A percentile compares a stretch with the other conserved stretches of the same genome.
Conservation (phyloP, 768 basidiomycete species). For the Auriscalpium vulgare region DNA sequence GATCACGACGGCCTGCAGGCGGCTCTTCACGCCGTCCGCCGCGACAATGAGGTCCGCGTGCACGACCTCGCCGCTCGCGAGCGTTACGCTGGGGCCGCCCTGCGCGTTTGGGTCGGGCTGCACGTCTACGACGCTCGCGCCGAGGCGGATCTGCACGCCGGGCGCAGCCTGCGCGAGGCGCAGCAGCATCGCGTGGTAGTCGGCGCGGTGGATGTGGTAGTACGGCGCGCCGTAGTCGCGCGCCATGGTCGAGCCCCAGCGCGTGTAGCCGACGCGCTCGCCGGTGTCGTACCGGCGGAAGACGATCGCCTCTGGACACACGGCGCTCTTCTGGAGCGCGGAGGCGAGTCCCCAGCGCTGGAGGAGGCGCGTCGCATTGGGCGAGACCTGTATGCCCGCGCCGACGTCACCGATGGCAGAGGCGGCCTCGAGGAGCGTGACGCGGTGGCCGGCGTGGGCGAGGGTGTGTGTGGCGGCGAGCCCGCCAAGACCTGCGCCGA, state of each 20-base stretch:
- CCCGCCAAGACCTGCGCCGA: slow-evolving; percentile 35
- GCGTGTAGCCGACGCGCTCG: slow-evolving; percentile 29
- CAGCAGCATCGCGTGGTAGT: slow-evolving; percentile 32
- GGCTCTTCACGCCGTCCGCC: slow-evolving; percentile 40
- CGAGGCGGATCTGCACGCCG: slow-evolving; percentile 25
- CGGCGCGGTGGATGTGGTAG: slow-evolving; percentile 36
- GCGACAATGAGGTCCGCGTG: slow-evolving; percentile 30
- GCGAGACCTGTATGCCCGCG: slow-evolving; percentile 35
- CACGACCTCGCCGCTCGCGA: slow-evolving; percentile 28
- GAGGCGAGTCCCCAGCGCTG: slow-evolving; percentile 30
- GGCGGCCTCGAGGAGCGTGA: slow-evolving; percentile 33
- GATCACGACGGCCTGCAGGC: slow-evolving; percentile 41
- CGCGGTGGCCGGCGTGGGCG: slow-evolving; percentile 30
- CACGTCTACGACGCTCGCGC: slow-evolving; percentile 23
- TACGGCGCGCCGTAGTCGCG: slow-evolving; percentile 30
- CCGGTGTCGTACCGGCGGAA: slow-evolving; percentile 30
- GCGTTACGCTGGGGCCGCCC: slow-evolving; percentile 25
- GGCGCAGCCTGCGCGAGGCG: slow-evolving; percentile 24
- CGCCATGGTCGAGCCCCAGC: slow-evolving; percentile 25
- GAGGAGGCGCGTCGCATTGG: slow-evolving; percentile 31
- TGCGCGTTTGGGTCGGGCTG: slow-evolving; percentile 21
- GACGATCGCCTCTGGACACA: slow-evolving; percentile 31
- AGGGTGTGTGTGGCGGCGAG: slow-evolving; percentile 32
- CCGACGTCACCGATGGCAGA: slow-evolving; percentile 32
- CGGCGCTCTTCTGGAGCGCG: slow-evolving; percentile 23